Base-by-base conservation (phyloP, 192 early-diverging fungal genomes). In the Backusella westeae region DNA sequence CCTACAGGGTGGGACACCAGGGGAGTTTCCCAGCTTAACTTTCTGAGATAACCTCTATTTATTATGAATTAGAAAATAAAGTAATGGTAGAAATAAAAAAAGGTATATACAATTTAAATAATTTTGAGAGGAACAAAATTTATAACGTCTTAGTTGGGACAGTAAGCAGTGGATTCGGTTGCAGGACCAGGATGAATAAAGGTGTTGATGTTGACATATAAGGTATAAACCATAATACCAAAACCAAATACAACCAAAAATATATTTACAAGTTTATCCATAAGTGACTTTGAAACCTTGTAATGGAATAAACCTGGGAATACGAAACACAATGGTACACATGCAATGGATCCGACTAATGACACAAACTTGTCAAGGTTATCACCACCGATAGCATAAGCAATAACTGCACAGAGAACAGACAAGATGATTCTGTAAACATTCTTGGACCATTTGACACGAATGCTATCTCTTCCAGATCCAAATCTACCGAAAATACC, bases 321-420 rank as follows among this genome's bases (percentile, higher is more conserved):
- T 71, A 96, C 91, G 41, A 97, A 96, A 71, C 87, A 90, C 59
- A 93, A 80, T 14, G 91, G 91, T 14, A 87, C 84, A 69, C 87
- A 92, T 0, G 94, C 91, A 73, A 94, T 87, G 76, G 90, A 92
- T 1, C 96, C 95, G 29, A 97, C 92, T 15, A 96, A 87, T 17
- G 88, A 92, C 32, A 97, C 95, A 79, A 95, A 93, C 78, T 94
- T 93, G 79, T 97, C 95, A 32, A 97, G 83, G 75, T 94, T 90
- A 39, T 83, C 78, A 71, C 89, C 88, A 14, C 86, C 87, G 8
- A 94, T 91, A 67, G 85, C 83, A 77, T 89, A 92, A 32, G 93
- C 90, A 35, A 95, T 83, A 23, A 85, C 72, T 7, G 90, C 93
- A 56, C 95, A 90, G 65, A 87, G 65, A 10, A 87, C 71, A 12